Evolutionary conservation across 1,139 yeast species (phyloP).

Genomic region (Saccharomyces hybrid): DNA sequence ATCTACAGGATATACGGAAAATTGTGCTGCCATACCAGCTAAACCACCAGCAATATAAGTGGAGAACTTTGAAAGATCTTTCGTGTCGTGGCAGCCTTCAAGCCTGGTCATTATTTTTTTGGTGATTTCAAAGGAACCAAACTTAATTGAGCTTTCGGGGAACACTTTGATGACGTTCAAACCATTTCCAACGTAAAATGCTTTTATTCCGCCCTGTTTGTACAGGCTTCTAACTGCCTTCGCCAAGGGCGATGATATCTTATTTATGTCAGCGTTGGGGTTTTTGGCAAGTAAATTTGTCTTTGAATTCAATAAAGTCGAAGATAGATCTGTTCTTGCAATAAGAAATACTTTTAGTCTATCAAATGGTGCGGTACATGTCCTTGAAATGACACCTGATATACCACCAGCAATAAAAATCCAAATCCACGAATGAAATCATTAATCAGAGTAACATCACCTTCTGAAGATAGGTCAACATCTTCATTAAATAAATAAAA

Average conservation of each 20-base stretch:
- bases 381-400: slow-evolving; percentile 94
- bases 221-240: slow-evolving; percentile 79
- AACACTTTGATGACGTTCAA: slow-evolving; percentile 87
- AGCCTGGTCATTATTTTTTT: slow-evolving; percentile 66
- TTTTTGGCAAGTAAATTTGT: slow-evolving; percentile 39
- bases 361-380: slow-evolving; percentile 96
- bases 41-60: slow-evolving; percentile 92
- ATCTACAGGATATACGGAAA: slow-evolving; percentile 92
- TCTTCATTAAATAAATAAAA: slow-evolving; percentile 56
- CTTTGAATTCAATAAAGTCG: slow-evolving; percentile 57
- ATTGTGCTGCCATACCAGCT: slow-evolving; percentile 91
- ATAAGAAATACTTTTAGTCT: slow-evolving; percentile 86
- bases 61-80: slow-evolving; percentile 64
- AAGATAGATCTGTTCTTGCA: slow-evolving; percentile 78
- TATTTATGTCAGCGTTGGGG: slow-evolving; percentile 32
- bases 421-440: slow-evolving; percentile 82
- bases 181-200: slow-evolving; percentile 93
- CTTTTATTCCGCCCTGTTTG: slow-evolving; percentile 78
- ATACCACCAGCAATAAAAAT: slow-evolving; percentile 86
- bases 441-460: slow-evolving; percentile 78
- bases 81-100: slow-evolving; percentile 70
- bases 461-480: slow-evolving; percentile 70
- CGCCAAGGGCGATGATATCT: slow-evolving; percentile 57
- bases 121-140: slow-evolving; percentile 88
- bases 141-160: slow-evolving; percentile 96